Conservation (phyloP, 371 early-diverging fungal species). For the Apophysomyces ossiformis region DNA sequence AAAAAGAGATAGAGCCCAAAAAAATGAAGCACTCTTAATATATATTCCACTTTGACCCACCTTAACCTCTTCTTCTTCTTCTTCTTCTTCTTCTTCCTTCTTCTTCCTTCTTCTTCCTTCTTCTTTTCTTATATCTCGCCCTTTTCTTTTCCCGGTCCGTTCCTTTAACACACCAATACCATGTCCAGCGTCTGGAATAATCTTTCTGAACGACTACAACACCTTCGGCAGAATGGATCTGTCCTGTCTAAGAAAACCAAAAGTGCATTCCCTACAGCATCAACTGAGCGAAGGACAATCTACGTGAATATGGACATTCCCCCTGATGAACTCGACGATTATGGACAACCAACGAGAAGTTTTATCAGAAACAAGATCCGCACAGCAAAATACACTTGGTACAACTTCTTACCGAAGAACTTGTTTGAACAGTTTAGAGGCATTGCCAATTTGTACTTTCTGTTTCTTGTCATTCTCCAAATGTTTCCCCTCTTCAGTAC, state of each 20-base stretch:
- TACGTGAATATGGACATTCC: slow-evolving; percentile 54
- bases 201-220: slow-evolving; percentile 17
- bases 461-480: slow-evolving; percentile 88
- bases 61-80: slow-evolving; percentile 10
- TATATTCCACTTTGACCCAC: not conserved
- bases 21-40: not conserved
- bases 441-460: slow-evolving; percentile 93
- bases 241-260: slow-evolving; percentile 23
- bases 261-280: slow-evolving; percentile 40
- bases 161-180: slow-evolving; percentile 18
- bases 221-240: slow-evolving; percentile 12
- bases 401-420: slow-evolving; percentile 93
- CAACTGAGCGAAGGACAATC: slow-evolving; percentile 44
- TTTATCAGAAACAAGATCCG: slow-evolving; percentile 71
- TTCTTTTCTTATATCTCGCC: not conserved
- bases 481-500: slow-evolving; percentile 75
- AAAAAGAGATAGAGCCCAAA: not conserved
- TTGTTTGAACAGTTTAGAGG: slow-evolving; percentile 92
- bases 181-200: slow-evolving; percentile 21
- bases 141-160: slow-evolving; percentile 21
- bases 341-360: slow-evolving; percentile 37
- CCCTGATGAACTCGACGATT: slow-evolving; percentile 43
- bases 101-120: not conserved
- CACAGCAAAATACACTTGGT: slow-evolving; percentile 85
- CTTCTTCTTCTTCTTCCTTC: not conserved